Conservation (phyloP, 2,329 filamentous ascomycete genomes). For the Blastomyces silverae region DNA sequence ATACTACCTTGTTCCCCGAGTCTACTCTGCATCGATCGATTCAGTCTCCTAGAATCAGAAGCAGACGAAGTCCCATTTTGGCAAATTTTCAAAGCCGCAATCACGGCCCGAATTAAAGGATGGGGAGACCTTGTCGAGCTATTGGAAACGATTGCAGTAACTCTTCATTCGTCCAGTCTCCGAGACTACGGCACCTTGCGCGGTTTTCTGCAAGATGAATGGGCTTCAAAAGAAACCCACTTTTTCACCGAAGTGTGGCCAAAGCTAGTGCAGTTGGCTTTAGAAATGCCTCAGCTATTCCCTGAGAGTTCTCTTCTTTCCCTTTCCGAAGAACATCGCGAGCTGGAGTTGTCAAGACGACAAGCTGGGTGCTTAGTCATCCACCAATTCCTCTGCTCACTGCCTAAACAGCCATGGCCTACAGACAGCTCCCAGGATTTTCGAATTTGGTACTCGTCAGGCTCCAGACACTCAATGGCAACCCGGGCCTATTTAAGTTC, state of each 20-base stretch:
- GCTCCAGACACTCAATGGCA: constrained; percentile 14
- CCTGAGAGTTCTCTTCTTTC: constrained; percentile 12
- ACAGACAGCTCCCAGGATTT: constrained; percentile 17
- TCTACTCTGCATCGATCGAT: constrained; percentile 17
- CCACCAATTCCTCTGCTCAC: constrained; percentile 18
- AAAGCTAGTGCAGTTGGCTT: constrained; percentile 13
- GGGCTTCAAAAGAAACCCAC: constrained; percentile 8
- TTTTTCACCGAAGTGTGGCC: constrained; percentile 17
- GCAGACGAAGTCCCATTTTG: constrained; percentile 17
- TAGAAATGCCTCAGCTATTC: constrained; percentile 17
- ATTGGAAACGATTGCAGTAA: constrained; percentile 16
- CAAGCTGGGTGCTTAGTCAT: constrained; percentile 18
- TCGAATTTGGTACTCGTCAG: constrained; percentile 17
- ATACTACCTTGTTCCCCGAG: constrained; percentile 14
- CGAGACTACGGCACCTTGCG: constrained; percentile 15
- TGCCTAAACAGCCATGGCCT: constrained; percentile 16
- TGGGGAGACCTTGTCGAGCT: constrained; percentile 14
- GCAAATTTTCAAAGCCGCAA: constrained; percentile 12
- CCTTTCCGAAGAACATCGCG: constrained; percentile 11
- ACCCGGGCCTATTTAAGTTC: constrained; percentile 13
- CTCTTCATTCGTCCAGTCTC: constrained; percentile 7
- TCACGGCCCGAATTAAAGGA: background rate
- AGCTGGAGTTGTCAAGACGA: constrained; percentile 15
- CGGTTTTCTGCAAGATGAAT: constrained; percentile 15
- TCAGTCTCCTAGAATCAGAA: constrained; percentile 15